A percentile compares a stretch with the other conserved stretches of the same genome.
Conservation (phyloP, 139 green algal genomes). For the Marvania coccoides region DNA sequence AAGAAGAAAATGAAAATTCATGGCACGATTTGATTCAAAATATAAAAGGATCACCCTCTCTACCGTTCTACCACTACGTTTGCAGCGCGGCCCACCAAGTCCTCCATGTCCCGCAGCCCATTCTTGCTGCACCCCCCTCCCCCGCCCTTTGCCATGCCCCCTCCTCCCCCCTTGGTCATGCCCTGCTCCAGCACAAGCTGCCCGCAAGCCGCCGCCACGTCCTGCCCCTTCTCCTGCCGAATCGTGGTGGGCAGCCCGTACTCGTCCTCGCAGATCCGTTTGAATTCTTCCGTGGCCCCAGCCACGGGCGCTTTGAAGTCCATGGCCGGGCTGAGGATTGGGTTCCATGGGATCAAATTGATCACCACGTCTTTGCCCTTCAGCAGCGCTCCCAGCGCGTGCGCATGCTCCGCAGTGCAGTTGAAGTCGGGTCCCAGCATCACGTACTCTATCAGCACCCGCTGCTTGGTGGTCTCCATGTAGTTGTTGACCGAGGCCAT, state of each 20-base stretch:
- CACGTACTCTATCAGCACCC: constrained; percentile 95
- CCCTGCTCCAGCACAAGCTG: constrained; percentile 69
- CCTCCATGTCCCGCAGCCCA: constrained; percentile 18
- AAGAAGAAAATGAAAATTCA: neutral
- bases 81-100: constrained; percentile 1
- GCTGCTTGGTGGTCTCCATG: constrained; percentile 29
- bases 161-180: constrained; percentile 31
- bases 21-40: neutral
- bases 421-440: constrained; percentile 80
- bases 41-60: neutral
- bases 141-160: neutral
- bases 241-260: constrained; percentile 77
- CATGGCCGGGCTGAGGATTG: constrained; percentile 46
- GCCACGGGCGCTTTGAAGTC: constrained; percentile 45
- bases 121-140: constrained; percentile 17
- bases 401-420: constrained; percentile 63
- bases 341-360: constrained; percentile 94
- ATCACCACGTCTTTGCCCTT: constrained; percentile 50
- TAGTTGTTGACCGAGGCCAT: constrained; percentile 79
- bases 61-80: neutral
- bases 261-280: constrained; percentile 45
- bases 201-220: constrained; percentile 65
- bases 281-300: constrained; percentile 47
- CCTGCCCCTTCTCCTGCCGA: constrained; percentile 83
- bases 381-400: constrained; percentile 67